These are phyloP conservation scores for Tremella mesenterica DNA, from an alignment of 768 basidiomycete species.

Conservation along the genomic window DNA sequence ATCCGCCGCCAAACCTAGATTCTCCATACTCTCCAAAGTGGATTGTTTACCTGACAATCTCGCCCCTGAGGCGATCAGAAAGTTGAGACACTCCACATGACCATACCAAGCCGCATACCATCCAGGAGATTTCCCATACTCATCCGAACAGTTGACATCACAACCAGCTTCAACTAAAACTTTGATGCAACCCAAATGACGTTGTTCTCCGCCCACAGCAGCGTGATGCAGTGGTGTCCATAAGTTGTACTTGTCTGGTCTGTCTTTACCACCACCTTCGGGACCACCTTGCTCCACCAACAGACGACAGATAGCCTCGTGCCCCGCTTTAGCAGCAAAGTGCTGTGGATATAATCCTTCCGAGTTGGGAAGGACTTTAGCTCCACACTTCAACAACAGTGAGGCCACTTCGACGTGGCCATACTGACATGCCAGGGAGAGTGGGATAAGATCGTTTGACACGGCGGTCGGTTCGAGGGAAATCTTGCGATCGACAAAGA, in stretches of 20 bases:
- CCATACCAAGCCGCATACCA: conserved; percentile 96
- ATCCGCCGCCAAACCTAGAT: conserved; percentile 36
- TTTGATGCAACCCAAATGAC: conserved; percentile 58
- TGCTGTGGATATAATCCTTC: conserved; percentile 98
- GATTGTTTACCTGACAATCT: conserved; percentile 27
- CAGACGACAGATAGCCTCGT: conserved; percentile 69
- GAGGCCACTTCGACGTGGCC: conserved; percentile 77
- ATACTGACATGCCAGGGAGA: conserved; percentile 81
- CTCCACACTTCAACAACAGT: conserved; percentile 67
- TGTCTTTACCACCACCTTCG: conserved; percentile 54
- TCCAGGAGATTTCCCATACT: conserved; percentile 70
- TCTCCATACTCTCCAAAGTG: conserved; percentile 32
- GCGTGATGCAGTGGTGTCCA: conserved; percentile 98
- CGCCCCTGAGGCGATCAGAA: conserved; percentile 33
- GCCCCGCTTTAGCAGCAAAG: conserved; percentile 86
- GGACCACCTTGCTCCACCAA: conserved; percentile 55
- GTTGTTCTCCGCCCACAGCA: conserved; percentile 60
- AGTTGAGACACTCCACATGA: conserved; percentile 41
- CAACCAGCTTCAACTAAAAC: conserved; percentile 73
- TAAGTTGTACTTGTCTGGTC: conserved; percentile 94
- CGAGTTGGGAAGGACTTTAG: conserved; percentile 69
- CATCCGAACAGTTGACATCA: conserved; percentile 68
- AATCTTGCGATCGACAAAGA: conserved; percentile 59
- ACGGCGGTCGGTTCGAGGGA: conserved; percentile 55
- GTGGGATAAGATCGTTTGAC: conserved; percentile 64